phyloP scores from a whole-genome alignment of 192 early-diverging fungal genomes.

The Coemansia asiatica region DNA sequence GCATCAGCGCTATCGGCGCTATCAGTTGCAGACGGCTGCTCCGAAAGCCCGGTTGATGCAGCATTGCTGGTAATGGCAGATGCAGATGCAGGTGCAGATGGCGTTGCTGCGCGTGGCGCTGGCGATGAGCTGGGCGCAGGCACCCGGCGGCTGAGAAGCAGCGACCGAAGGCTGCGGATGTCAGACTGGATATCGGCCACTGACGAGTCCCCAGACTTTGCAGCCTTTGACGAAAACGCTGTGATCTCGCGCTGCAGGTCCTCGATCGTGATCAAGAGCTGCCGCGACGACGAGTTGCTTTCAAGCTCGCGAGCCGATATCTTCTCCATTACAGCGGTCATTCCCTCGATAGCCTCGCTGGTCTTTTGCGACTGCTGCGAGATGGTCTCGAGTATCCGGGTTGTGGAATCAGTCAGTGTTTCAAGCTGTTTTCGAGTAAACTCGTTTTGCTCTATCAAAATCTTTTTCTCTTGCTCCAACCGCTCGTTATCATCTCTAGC shows the following conservation, averaged over 20 bases:
- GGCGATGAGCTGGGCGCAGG: conserved; percentile 51
- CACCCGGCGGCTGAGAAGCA: conserved; percentile 79
- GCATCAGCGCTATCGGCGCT: not conserved
- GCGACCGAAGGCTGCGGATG: conserved; percentile 88
- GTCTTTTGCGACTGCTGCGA: conserved; percentile 70
- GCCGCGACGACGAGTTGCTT: conserved; percentile 22
- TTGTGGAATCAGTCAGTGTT: conserved; percentile 68
- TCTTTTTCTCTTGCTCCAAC: conserved; percentile 61
- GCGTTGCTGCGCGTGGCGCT: conserved; percentile 43
- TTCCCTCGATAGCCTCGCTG: conserved; percentile 66
- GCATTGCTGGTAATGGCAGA: conserved; percentile 4
- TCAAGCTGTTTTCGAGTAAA: conserved; percentile 70
- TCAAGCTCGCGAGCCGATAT: conserved; percentile 31
- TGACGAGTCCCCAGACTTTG: conserved; percentile 13
- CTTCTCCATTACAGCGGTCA: conserved; percentile 48
- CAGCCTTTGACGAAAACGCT: conserved; percentile 18
- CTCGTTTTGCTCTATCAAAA: conserved; percentile 68
- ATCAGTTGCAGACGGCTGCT: conserved; percentile 17
- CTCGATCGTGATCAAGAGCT: conserved; percentile 42
- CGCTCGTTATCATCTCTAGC: conserved; percentile 55
- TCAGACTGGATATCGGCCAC: conserved; percentile 84
- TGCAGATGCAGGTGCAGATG: conserved; percentile 8
- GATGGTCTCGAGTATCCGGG: conserved; percentile 61
- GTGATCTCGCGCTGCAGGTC: conserved; percentile 47
- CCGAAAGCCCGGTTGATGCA: conserved; percentile 11